Base-by-base conservation (phyloP, 495 filamentous ascomycete genomes). In the Talaromyces wortmannii region DNA sequence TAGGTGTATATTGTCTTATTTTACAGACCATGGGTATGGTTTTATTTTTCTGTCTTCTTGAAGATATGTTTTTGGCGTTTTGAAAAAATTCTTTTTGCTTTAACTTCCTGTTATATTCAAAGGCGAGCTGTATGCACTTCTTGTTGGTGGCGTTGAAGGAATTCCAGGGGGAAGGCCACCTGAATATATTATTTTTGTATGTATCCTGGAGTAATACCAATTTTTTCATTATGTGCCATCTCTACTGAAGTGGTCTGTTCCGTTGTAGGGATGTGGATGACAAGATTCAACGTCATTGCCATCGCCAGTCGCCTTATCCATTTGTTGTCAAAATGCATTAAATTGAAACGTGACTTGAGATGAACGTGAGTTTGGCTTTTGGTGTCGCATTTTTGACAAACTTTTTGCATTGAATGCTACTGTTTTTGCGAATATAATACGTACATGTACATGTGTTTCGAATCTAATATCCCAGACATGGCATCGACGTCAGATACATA, bases 1-100 rank as follows among this genome's bases (percentile, higher is more conserved):
- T 40, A 23, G 36, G 36, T 56, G 33, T 48, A 13, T 59, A 48
- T 15, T 60, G 52, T 56, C 32, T 57, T 57, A 42, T 29, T 40
- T 5, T 50, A 12, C 23, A 1, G 23, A 23, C 4, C 4, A 23
- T 23, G 23, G 23, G 23, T 4, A 23, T 23, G 23, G 23, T 23
- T 40, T 40, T 10, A 2, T 40, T 40, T 40, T 40, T 40, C 8
- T 40, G 8, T 40, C 13, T 40, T 40, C 36, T 40, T 40, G 8
- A 8, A 40, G 8, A 40, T 40, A 40, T 40, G 2, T 23, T 23
- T 23, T 40, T 10, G 36, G 36, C 36, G 36, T 40, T 23, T 23
- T 23, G 23, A 23, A 23, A 23, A 23, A 23, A 23, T 23, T 23
- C 23, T 23, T 23, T 23, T 23, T 23, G 2, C 36, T 40, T 8